Evolutionary conservation across 1,284 basidiomycete species (phyloP), one percentile per base, ranked within the genome.

Genomic region (Marasmius tenuissimus): DNA sequence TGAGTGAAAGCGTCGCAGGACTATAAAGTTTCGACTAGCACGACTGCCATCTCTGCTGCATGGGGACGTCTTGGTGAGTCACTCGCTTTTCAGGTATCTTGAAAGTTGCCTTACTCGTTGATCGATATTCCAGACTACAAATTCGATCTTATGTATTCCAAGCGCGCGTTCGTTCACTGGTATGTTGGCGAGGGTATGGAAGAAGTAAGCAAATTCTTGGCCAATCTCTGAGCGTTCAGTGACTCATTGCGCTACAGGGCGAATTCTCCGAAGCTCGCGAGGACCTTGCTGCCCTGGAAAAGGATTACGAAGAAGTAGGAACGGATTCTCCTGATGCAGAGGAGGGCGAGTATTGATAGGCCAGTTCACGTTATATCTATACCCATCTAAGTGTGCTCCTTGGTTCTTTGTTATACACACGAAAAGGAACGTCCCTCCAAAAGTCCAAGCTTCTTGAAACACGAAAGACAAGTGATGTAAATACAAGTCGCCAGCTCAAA

Each of bases 161-260:
- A 97, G 82, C 93, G 95, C 76, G 94, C 94, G 56, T 97, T 97
- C 71, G 95, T 97, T 33, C 94, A 97, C 80, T 97, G 94, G 94
- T 98, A 98, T 74, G 96, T 97, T 67, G 96, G 96, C 72, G 96
- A 98, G 80, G 96, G 96, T 84, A 98, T 98, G 96, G 96, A 98
- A 79, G 96, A 98, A 76, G 81, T 82, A 61, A 34, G 75, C 60
- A 16, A 8, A 53, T 56, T 54, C 14, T 14, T 42, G 38, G 20
- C 47, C 38, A 45, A 35, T 7, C 7, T 47, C 20, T 49, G 61
- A 40, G 0, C 22, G 22, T 49, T 66, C 47, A 34, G 27, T 9
- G 7, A 61, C 39, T 54, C n/a, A 54, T 40, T 9, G 59, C 12
- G 16, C 42, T 58, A 35, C 59, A 82, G 83, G 96, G 96, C 76